Percentiles rank a stretch among this genome's conserved stretches.
phyloP scores from a whole-genome alignment of 495 filamentous ascomycete species.

The Lasiosphaeria ovina region DNA sequence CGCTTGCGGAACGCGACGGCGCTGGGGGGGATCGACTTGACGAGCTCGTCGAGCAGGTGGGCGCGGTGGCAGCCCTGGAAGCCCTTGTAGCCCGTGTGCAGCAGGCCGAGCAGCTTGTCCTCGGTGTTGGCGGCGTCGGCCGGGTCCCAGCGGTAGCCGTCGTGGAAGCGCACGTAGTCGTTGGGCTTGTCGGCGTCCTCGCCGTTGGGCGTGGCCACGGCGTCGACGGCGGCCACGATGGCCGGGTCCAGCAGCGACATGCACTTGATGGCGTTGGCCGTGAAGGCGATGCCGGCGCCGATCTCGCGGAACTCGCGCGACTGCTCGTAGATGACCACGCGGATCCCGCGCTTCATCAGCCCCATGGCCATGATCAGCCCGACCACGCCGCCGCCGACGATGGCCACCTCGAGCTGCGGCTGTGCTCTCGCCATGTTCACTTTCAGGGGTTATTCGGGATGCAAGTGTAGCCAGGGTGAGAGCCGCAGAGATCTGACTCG shows the following conservation, averaged over 20 bases:
- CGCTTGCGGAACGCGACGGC: slow-evolving; percentile 37
- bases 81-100: slow-evolving; percentile 33
- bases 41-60: slow-evolving; percentile 53
- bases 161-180: slow-evolving; percentile 34
- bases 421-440: neutral
- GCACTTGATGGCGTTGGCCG: slow-evolving; percentile 31
- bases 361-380: slow-evolving; percentile 41
- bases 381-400: slow-evolving; percentile 47
- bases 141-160: slow-evolving; percentile 33
- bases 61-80: slow-evolving; percentile 49
- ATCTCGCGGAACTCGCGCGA: slow-evolving; percentile 36
- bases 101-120: slow-evolving; percentile 27
- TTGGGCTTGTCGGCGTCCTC: slow-evolving; percentile 9
- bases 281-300: slow-evolving; percentile 49
- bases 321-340: slow-evolving; percentile 45
- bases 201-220: slow-evolving; percentile 6
- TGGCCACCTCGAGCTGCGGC: slow-evolving; percentile 26
- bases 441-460: too few relatives aligned
- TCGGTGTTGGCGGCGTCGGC: slow-evolving; percentile 12
- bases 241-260: slow-evolving; percentile 22
- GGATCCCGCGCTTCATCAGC: slow-evolving; percentile 34
- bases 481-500: too few relatives aligned
- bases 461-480: too few relatives aligned
- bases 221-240: slow-evolving; percentile 20
- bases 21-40: slow-evolving; percentile 44